Evolutionary conservation across 306 rosid genomes (phyloP).

Genomic region (Lagenaria siceraria): DNA sequence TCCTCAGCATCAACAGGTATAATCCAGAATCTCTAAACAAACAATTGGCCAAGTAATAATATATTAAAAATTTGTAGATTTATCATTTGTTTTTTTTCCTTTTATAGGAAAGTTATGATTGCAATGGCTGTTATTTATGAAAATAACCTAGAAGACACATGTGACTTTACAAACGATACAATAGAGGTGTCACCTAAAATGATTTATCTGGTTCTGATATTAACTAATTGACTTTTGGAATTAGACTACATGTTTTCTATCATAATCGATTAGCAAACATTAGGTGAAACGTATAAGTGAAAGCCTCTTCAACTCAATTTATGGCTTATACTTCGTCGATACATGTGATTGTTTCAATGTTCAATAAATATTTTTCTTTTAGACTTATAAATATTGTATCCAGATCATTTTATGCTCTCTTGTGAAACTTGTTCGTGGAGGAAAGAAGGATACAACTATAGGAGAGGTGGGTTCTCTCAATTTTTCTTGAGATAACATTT

Average conservation of each 20-base stretch:
- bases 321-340: not conserved
- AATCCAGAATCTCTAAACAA: not conserved
- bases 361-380: not conserved
- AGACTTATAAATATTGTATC: constrained; percentile 5
- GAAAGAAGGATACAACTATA: constrained; percentile 59
- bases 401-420: constrained; percentile 83
- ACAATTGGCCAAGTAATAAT: not conserved
- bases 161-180: not conserved
- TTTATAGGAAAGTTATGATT: not conserved
- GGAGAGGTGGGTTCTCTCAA: constrained; percentile 47
- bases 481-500: not conserved
- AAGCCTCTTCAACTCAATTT: not conserved
- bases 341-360: not conserved
- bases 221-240: not conserved
- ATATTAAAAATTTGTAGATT: not conserved
- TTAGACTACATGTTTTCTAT: no score
- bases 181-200: not conserved
- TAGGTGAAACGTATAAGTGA: not conserved
- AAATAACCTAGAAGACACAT: not conserved
- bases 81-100: not conserved
- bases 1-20: constrained; percentile 96
- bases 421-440: constrained; percentile 54
- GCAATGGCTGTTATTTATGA: not conserved
- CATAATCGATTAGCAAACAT: no score
- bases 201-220: not conserved